These are phyloP conservation scores for Hymenotorrendiella dingleyae DNA, from an alignment of 2,329 filamentous ascomycete genomes.

Conservation along the genomic window DNA sequence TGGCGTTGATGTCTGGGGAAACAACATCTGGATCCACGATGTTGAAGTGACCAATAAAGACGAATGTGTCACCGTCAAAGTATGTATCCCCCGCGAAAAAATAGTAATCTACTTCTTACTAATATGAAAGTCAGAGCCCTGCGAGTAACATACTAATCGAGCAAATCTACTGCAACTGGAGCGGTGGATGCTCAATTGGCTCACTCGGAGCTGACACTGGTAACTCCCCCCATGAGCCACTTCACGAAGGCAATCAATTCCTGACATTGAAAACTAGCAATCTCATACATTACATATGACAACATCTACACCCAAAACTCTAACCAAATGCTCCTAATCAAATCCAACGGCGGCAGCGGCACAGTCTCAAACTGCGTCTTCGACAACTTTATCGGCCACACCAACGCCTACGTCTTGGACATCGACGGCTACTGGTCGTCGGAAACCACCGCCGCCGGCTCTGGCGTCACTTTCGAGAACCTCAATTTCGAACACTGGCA, in stretches of 20 bases:
- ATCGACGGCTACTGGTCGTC: slow-evolving; percentile 49
- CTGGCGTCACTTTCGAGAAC: slow-evolving; percentile 46
- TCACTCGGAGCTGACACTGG: slow-evolving; percentile 42
- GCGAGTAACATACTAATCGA: slow-evolving; percentile 54
- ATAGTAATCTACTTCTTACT: not conserved
- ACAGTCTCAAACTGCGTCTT: slow-evolving; percentile 43
- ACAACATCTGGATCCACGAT: slow-evolving; percentile 52
- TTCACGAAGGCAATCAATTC: not conserved
- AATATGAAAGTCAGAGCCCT: slow-evolving; percentile 34
- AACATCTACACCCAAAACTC: slow-evolving; percentile 53
- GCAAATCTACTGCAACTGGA: slow-evolving; percentile 56
- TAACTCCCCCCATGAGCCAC: slow-evolving; percentile 2
- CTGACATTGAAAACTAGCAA: slow-evolving; percentile 24
- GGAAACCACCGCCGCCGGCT: slow-evolving; percentile 37
- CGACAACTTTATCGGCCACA: slow-evolving; percentile 54
- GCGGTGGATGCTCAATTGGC: slow-evolving; percentile 53
- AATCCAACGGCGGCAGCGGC: slow-evolving; percentile 52
- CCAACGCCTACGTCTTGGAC: slow-evolving; percentile 52
- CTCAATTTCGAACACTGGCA: slow-evolving; percentile 51
- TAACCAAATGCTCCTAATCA: slow-evolving; percentile 60
- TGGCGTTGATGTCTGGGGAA: slow-evolving; percentile 49
- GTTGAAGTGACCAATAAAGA: slow-evolving; percentile 57
- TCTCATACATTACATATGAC: slow-evolving; percentile 47
- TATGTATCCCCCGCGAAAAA: not conserved
- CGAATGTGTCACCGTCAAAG: slow-evolving; percentile 52